These are phyloP conservation scores for Ascosphaera aggregata DNA, from an alignment of 2,329 filamentous ascomycete species.

Conservation along the genomic window DNA sequence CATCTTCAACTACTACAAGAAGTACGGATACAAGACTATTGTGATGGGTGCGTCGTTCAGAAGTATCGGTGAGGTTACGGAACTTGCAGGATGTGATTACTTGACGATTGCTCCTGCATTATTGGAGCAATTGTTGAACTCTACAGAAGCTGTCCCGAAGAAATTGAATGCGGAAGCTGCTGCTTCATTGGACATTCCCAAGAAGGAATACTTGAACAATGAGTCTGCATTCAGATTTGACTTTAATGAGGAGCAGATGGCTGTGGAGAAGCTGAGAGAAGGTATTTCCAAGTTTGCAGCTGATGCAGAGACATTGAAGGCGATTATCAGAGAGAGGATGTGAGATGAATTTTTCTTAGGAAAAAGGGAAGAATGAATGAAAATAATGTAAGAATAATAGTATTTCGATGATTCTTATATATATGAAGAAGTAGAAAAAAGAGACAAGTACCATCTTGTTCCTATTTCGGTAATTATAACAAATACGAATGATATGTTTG, in stretches of 20 bases:
- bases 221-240: slow-evolving; percentile 90
- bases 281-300: slow-evolving; percentile 99
- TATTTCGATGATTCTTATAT: no score
- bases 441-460: no score
- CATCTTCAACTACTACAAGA: slow-evolving; percentile 99
- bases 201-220: slow-evolving; percentile 75
- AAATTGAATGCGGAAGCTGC: slow-evolving; percentile 63
- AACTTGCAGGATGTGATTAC: slow-evolving; percentile 96
- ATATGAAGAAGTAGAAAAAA: no score
- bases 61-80: slow-evolving; percentile 87
- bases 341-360: no score
- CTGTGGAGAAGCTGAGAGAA: slow-evolving; percentile 95
- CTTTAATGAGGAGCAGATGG: slow-evolving; percentile 99
- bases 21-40: slow-evolving; percentile 95
- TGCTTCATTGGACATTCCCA: slow-evolving; percentile 47
- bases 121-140: slow-evolving; percentile 84
- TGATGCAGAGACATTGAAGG: slow-evolving; percentile 84
- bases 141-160: slow-evolving; percentile 56
- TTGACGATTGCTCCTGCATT: slow-evolving; percentile 95
- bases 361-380: no score
- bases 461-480: no score
- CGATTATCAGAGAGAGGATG: slow-evolving; percentile 79
- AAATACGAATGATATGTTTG: no score
- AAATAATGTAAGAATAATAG: no score
- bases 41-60: slow-evolving; percentile 99